phyloP scores from a whole-genome alignment of 2,329 filamentous ascomycete genomes.

The Thielaviopsis punctulata region DNA sequence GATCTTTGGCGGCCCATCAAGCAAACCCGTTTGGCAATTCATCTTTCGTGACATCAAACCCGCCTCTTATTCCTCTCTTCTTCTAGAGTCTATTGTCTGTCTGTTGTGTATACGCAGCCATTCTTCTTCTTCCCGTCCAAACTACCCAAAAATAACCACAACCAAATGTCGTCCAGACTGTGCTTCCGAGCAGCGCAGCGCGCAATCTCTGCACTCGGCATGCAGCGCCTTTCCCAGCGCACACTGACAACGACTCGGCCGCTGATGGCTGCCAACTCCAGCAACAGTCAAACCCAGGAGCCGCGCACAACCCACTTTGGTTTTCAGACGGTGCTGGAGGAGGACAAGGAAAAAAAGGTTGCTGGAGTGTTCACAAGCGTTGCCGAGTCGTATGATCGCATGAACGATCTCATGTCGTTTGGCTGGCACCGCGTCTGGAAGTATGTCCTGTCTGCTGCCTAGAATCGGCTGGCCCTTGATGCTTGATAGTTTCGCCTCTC shows the following conservation, averaged over 20 bases:
- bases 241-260: slow-evolving; percentile 9
- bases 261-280: slow-evolving; percentile 12
- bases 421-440: slow-evolving; percentile 95
- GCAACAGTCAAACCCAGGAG: not conserved
- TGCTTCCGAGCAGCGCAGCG: slow-evolving; percentile 9
- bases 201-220: slow-evolving; percentile 1
- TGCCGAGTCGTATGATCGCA: slow-evolving; percentile 83
- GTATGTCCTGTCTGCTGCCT: slow-evolving; percentile 21
- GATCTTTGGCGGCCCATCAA: too few species aligned
- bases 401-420: slow-evolving; percentile 99
- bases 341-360: slow-evolving; percentile 55
- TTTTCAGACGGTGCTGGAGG: slow-evolving; percentile 67
- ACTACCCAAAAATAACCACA: not conserved
- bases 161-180: slow-evolving; percentile 6
- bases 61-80: too few species aligned
- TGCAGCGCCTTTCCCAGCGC: slow-evolving; percentile 8
- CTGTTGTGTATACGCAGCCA: too few species aligned
- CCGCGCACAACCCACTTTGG: slow-evolving; percentile 58
- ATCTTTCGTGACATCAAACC: too few species aligned
- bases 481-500: too few species aligned
- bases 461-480: not conserved
- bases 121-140: not conserved
- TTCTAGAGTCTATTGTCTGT: too few species aligned
- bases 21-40: too few species aligned
- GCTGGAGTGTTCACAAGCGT: slow-evolving; percentile 88